Percentiles rank a stretch among this genome's conserved stretches.
Evolutionary conservation across 306 rosid genomes (phyloP).

Genomic region (Acacia acuminata): DNA sequence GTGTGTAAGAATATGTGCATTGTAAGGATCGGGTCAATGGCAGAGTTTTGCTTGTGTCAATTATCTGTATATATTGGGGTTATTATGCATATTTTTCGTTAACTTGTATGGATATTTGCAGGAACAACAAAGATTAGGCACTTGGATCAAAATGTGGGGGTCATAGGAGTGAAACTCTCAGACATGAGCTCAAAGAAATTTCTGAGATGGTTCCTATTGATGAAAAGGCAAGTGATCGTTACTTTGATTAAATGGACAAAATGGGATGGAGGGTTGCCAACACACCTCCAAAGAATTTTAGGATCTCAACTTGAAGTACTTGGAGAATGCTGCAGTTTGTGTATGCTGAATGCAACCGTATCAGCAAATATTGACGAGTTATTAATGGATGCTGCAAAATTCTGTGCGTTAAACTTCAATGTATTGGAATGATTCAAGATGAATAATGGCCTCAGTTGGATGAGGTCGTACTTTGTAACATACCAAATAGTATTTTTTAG

Average conservation of each 20-base stretch:
- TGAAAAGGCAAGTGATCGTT: background rate
- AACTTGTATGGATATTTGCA: background rate
- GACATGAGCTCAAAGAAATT: background rate
- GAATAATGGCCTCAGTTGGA: background rate
- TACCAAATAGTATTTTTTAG: background rate
- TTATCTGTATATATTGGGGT: too few relatives aligned
- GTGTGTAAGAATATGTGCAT: too few relatives aligned
- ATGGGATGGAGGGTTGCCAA: background rate
- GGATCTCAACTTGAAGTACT: background rate
- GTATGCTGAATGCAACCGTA: background rate
- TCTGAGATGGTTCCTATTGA: background rate
- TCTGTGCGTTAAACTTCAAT: background rate
- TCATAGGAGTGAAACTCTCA: background rate
- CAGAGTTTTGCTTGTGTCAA: too few relatives aligned
- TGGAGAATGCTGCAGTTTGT: background rate
- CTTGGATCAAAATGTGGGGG: background rate
- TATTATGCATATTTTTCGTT: too few relatives aligned
- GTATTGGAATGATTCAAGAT: background rate
- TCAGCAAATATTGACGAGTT: background rate
- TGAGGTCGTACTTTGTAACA: background rate
- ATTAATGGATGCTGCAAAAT: background rate
- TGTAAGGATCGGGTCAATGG: conserved; percentile 3
- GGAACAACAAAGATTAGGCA: background rate
- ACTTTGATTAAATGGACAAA: background rate
- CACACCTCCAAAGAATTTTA: background rate